Conservation (phyloP, 2,329 filamentous ascomycete genomes). For the Endoconidiophora polonica region DNA sequence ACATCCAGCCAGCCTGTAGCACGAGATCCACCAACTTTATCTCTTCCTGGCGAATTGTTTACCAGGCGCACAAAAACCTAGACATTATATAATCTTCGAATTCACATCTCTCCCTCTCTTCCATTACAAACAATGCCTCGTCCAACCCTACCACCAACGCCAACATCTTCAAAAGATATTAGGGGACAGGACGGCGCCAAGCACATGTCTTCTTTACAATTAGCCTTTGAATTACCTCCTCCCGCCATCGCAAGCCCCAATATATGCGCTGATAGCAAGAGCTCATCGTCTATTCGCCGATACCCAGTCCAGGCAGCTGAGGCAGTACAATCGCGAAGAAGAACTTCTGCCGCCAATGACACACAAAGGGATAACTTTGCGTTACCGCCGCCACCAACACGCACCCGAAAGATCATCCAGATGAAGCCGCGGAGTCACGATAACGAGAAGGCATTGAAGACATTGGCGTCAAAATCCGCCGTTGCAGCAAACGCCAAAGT, state of each 20-base stretch:
- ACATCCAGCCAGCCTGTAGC: not conserved
- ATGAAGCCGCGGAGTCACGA: slow-evolving; percentile 58
- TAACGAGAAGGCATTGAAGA: slow-evolving; percentile 16
- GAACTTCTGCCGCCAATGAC: slow-evolving; percentile 29
- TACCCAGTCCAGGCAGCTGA: slow-evolving; percentile 34
- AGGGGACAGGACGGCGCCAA: slow-evolving; percentile 51
- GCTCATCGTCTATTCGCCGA: slow-evolving; percentile 10
- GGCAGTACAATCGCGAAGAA: slow-evolving; percentile 35
- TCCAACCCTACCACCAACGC: slow-evolving; percentile 53
- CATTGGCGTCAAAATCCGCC: too few relatives aligned
- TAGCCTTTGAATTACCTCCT: slow-evolving; percentile 59
- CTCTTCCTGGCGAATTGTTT: not conserved
- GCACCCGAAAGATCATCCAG: slow-evolving; percentile 91
- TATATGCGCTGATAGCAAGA: slow-evolving; percentile 19
- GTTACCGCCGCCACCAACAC: slow-evolving; percentile 78
- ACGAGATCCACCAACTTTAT: not conserved
- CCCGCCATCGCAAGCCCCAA: slow-evolving; percentile 39
- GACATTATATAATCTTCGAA: too few relatives aligned
- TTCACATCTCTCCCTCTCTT: too few relatives aligned
- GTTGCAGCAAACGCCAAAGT: slow-evolving; percentile 10
- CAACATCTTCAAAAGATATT: slow-evolving; percentile 66
- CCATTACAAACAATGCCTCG: slow-evolving; percentile 39
- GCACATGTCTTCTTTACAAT: slow-evolving; percentile 43
- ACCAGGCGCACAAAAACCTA: not conserved
- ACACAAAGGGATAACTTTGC: slow-evolving; percentile 49